phyloP scores from a whole-genome alignment of 768 basidiomycete species.

The Coprinopsis strossmayeri region DNA sequence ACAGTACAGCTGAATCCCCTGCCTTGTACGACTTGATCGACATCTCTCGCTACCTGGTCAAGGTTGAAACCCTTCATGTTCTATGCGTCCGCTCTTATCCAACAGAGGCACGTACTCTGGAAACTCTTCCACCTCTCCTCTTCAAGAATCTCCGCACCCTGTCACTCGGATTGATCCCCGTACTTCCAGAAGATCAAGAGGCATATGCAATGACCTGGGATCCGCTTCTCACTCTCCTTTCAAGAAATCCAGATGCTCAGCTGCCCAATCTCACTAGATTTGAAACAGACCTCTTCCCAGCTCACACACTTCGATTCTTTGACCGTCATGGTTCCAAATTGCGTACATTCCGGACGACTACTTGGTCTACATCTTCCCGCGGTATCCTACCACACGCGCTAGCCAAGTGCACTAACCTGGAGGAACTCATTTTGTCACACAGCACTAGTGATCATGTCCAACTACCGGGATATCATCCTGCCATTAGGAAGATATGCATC shows the following conservation, averaged over 20 bases:
- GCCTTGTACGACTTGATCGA: slow-evolving; percentile 30
- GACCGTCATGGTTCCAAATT: slow-evolving; percentile 35
- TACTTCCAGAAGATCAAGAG: slow-evolving; percentile 10
- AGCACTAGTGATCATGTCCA: too few species aligned
- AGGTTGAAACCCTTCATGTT: slow-evolving; percentile 35
- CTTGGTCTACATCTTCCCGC: too few species aligned
- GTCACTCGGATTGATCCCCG: slow-evolving; percentile 32
- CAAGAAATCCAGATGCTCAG: slow-evolving; percentile 21
- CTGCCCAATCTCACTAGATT: slow-evolving; percentile 35
- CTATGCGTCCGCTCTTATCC: slow-evolving; percentile 33
- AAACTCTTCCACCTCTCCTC: slow-evolving; percentile 17
- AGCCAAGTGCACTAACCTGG: too few species aligned
- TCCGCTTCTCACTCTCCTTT: slow-evolving; percentile 30
- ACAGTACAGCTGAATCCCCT: slow-evolving; percentile 34
- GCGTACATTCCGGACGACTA: slow-evolving; percentile 30
- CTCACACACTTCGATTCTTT: slow-evolving; percentile 28
- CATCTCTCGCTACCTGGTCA: slow-evolving; percentile 25
- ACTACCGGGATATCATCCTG: too few species aligned
- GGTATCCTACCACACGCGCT: too few species aligned
- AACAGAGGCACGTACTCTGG: slow-evolving; percentile 8
- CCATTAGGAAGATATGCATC: too few species aligned
- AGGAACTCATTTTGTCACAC: too few species aligned
- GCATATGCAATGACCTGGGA: slow-evolving; percentile 28
- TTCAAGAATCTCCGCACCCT: slow-evolving; percentile 35
- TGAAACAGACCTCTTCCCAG: slow-evolving; percentile 35